Percentiles rank a stretch among this genome's conserved stretches.
Conservation (phyloP, 225 moss, liverwort and hornwort genomes). For the Ulota crispa region DNA sequence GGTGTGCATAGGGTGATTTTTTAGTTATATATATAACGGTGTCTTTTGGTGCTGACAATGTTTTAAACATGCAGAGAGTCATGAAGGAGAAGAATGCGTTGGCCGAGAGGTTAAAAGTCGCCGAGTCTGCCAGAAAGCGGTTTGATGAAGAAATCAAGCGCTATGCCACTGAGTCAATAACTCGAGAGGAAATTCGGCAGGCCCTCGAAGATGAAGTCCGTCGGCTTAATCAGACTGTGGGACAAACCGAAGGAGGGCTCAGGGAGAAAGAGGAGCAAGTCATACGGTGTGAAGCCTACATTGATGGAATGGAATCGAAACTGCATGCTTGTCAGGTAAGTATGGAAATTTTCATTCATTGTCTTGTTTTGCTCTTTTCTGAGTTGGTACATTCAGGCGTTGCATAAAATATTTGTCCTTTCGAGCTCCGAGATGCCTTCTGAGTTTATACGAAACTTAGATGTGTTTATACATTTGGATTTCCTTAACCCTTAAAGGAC, state of each 20-base stretch:
- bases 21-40: neutral
- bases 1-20: neutral
- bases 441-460: neutral
- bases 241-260: slow-evolving; percentile 95
- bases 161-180: slow-evolving; percentile 86
- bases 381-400: neutral
- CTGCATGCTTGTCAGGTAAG: slow-evolving; percentile 95
- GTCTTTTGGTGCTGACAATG: slow-evolving; percentile 2
- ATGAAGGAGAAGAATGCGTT: slow-evolving; percentile 98
- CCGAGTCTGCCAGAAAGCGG: slow-evolving; percentile 91
- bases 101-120: slow-evolving; percentile 91
- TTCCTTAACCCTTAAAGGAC: no score
- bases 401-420: neutral
- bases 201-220: slow-evolving; percentile 99
- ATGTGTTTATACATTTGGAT: neutral
- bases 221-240: slow-evolving; percentile 92
- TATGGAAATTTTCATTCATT: neutral
- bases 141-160: slow-evolving; percentile 99
- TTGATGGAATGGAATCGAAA: slow-evolving; percentile 99
- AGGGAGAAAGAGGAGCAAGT: slow-evolving; percentile 99
- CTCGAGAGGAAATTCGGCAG: slow-evolving; percentile 90
- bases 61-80: slow-evolving; percentile 54
- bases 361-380: neutral
- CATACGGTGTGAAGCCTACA: slow-evolving; percentile 98
- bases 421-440: neutral